A percentile compares a stretch with the other conserved stretches of the same genome.
These are phyloP conservation scores for Lentinula edodes DNA, from an alignment of 768 basidiomycete species.

Conservation along the genomic window DNA sequence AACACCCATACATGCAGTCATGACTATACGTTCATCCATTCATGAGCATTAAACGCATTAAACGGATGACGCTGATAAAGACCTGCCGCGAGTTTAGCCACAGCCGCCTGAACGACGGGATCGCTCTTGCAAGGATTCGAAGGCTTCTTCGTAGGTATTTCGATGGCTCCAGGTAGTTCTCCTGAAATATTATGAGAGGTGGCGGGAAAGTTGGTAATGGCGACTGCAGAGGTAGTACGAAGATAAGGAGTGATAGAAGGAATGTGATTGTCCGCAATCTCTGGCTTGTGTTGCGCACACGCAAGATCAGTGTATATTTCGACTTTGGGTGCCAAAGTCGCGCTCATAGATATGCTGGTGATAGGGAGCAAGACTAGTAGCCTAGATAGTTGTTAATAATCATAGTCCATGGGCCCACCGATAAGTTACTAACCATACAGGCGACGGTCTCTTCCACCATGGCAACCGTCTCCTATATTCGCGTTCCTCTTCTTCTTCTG, in stretches of 20 bases:
- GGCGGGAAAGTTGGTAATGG: neutral
- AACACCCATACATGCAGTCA: conserved; percentile 61
- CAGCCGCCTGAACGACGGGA: conserved; percentile 68
- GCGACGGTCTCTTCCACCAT: conserved; percentile 75
- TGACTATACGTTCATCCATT: conserved; percentile 33
- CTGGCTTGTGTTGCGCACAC: conserved; percentile 64
- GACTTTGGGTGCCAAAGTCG: conserved; percentile 63
- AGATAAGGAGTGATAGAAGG: neutral
- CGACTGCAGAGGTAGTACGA: neutral
- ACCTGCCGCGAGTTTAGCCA: conserved; percentile 60
- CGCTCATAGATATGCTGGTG: conserved; percentile 45
- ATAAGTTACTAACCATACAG: conserved; percentile 53
- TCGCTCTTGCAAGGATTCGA: conserved; percentile 51
- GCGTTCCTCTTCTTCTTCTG: conserved; percentile 21
- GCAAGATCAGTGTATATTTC: conserved; percentile 72
- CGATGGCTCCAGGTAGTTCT: neutral
- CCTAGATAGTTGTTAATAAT: conserved; percentile 34
- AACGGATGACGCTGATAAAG: neutral
- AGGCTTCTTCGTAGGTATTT: neutral
- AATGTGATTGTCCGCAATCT: conserved; percentile 27
- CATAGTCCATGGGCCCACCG: neutral
- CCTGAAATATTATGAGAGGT: neutral
- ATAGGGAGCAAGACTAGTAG: conserved; percentile 50
- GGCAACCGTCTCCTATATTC: conserved; percentile 32
- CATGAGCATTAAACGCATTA: neutral